These are phyloP conservation scores for Fusarium fujikuroi DNA, from an alignment of 2,329 filamentous ascomycete genomes.

Conservation along the genomic window DNA sequence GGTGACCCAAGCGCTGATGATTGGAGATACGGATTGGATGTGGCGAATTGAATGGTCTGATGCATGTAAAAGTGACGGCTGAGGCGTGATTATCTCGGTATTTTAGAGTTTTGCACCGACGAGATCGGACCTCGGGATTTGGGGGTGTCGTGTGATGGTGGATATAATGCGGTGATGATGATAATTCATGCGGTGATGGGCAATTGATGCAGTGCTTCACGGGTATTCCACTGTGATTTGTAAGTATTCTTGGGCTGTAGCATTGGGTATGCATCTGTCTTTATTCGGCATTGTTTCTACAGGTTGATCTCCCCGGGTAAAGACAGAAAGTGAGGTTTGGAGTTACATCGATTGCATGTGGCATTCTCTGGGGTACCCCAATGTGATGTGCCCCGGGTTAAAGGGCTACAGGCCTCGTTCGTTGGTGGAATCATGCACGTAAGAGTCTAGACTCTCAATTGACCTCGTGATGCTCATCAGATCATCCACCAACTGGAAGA, in stretches of 20 bases:
- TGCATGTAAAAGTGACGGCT: conserved; percentile 2
- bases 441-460: not conserved
- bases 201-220: not conserved
- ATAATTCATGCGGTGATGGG: not conserved
- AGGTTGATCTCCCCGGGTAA: not conserved
- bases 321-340: not conserved
- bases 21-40: not conserved
- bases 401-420: not conserved
- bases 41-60: conserved; percentile 26
- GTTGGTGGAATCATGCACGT: conserved; percentile 27
- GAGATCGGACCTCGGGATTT: conserved; percentile 11
- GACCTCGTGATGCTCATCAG: conserved; percentile 10
- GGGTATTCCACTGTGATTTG: not conserved
- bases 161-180: not conserved
- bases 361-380: conserved; percentile 16
- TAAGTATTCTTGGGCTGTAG: not conserved
- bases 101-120: conserved; percentile 16
- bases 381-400: not conserved
- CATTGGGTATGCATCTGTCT: not conserved
- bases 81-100: conserved; percentile 13
- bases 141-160: conserved; percentile 2
- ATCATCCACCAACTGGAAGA: conserved; percentile 19
- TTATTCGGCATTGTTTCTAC: not conserved
- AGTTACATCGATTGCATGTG: conserved; percentile 7
- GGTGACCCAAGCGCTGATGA: not conserved